Percentiles rank a stretch among this genome's conserved stretches.
Evolutionary conservation across 306 rosid genomes (phyloP).

Genomic region (Senna siamea): DNA sequence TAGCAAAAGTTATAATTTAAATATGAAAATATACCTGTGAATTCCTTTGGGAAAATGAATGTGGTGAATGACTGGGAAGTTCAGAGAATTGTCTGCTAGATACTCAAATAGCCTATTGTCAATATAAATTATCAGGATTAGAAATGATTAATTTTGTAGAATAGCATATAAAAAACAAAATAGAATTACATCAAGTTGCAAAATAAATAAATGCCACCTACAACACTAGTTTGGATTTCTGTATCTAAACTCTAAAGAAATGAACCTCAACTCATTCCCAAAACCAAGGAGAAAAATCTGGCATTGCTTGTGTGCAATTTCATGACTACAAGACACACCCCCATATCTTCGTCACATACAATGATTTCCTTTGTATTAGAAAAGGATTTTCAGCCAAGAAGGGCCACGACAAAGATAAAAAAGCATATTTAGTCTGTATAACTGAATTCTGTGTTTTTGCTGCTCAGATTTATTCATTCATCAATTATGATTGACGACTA

Average conservation of each 20-base stretch:
- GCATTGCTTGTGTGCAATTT: background rate
- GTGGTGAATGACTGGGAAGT: conserved; percentile 93
- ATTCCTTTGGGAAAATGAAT: conserved; percentile 80
- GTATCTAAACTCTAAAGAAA: background rate
- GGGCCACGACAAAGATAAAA: background rate
- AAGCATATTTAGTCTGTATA: background rate
- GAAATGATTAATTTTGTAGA: conserved; percentile 9
- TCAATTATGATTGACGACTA: conserved; percentile 10
- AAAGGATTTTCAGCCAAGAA: conserved; percentile 2
- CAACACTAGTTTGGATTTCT: background rate
- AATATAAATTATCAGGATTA: conserved; percentile 28
- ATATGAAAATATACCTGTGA: conserved; percentile 67
- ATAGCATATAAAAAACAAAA: background rate
- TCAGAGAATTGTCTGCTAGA: conserved; percentile 69
- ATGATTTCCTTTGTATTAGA: background rate
- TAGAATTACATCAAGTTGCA: background rate
- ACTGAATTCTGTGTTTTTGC: conserved; percentile 19
- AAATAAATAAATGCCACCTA: background rate
- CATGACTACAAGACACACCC: conserved; percentile 41
- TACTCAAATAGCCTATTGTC: conserved; percentile 81
- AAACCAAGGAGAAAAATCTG: background rate
- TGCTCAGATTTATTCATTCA: conserved; percentile 21
- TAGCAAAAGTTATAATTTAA: background rate
- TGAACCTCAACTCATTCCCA: background rate
- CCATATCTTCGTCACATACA: conserved; percentile 2